Conservation (phyloP, 192 early-diverging fungal genomes). For the Rhizophagus clarus region DNA sequence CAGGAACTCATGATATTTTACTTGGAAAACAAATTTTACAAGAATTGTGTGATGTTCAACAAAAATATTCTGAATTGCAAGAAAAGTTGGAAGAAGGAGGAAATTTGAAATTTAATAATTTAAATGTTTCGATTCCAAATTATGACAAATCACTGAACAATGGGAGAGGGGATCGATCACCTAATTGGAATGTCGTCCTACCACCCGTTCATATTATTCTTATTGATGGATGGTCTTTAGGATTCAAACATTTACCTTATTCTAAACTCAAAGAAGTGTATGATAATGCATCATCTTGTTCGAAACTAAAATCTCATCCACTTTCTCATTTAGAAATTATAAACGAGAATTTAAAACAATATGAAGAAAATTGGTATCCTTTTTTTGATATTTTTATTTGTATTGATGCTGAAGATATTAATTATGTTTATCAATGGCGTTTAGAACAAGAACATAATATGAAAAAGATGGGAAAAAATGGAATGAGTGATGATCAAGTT, state of each 20-base stretch:
- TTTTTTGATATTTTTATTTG: conserved; percentile 80
- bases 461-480: conserved; percentile 48
- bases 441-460: conserved; percentile 80
- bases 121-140: conserved; percentile 52
- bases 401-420: conserved; percentile 59
- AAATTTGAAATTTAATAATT: neutral
- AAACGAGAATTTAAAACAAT: conserved; percentile 53
- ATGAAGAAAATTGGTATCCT: conserved; percentile 62
- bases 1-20: conserved; percentile 86
- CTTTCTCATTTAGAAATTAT: conserved; percentile 46
- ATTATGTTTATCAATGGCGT: conserved; percentile 83
- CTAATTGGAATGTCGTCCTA: conserved; percentile 50
- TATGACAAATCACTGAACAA: conserved; percentile 81
- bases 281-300: conserved; percentile 11
- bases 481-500: conserved; percentile 76
- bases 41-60: conserved; percentile 42
- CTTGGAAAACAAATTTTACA: conserved; percentile 61
- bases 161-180: conserved; percentile 80
- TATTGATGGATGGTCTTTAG: conserved; percentile 93
- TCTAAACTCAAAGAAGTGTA: conserved; percentile 32
- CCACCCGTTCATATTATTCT: conserved; percentile 77
- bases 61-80: neutral
- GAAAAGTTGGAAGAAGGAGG: no score
- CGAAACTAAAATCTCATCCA: conserved; percentile 40
- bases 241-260: conserved; percentile 69